A percentile compares a stretch with the other conserved stretches of the same genome.
Evolutionary conservation across 2,329 filamentous ascomycete genomes (phyloP).

Genomic region (Colletotrichum truncatum): DNA sequence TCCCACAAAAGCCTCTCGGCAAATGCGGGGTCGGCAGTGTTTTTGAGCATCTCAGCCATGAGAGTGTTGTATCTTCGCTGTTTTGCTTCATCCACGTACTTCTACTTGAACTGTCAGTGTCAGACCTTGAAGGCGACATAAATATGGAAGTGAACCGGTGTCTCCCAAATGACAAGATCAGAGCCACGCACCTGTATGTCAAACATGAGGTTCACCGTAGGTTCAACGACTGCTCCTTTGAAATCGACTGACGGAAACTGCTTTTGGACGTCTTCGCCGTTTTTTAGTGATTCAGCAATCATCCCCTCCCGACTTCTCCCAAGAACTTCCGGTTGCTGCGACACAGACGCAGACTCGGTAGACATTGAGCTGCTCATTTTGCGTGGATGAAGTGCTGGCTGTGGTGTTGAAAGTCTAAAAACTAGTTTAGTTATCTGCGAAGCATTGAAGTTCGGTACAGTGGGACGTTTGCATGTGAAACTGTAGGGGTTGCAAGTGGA

Average conservation of each 20-base stretch:
- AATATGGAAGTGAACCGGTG: too few species aligned
- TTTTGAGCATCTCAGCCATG: conserved; percentile 22
- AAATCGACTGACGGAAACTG: conserved; percentile 17
- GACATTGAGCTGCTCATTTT: neutral
- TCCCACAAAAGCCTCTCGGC: conserved; percentile 22
- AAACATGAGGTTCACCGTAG: conserved; percentile 14
- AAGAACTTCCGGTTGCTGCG: neutral
- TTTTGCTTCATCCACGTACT: conserved; percentile 19
- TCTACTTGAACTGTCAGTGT: neutral
- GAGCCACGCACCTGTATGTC: conserved; percentile 10
- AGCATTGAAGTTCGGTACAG: too few species aligned
- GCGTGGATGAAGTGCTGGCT: too few species aligned
- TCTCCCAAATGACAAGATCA: neutral
- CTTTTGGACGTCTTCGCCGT: conserved; percentile 8
- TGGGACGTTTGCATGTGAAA: conserved; percentile 1
- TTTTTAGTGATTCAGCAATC: conserved; percentile 18
- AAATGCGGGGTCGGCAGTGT: conserved; percentile 2
- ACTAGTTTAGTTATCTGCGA: neutral
- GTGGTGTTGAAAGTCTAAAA: neutral
- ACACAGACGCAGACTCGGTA: neutral
- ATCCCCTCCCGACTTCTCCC: conserved; percentile 20
- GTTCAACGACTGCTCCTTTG: conserved; percentile 11
- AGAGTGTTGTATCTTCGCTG: conserved; percentile 24
- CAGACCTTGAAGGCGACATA: neutral
- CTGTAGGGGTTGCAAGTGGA: too few species aligned